phyloP scores from a whole-genome alignment of 306 rosid genomes.

The Vigna trinervia region DNA sequence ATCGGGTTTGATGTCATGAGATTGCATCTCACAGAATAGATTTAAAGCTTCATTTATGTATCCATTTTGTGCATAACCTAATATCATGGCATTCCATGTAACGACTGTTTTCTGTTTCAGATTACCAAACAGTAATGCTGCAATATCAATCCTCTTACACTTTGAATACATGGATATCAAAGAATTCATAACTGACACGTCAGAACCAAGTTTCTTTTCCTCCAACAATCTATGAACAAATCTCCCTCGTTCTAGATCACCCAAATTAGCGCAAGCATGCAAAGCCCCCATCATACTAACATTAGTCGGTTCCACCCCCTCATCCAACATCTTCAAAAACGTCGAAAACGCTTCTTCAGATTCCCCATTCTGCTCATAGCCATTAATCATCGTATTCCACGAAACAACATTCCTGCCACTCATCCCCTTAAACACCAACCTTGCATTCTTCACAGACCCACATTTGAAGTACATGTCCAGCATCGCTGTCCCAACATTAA shows the following conservation, averaged over 20 bases:
- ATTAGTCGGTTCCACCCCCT: constrained; percentile 69
- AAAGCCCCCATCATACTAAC: constrained; percentile 80
- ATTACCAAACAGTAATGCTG: constrained; percentile 64
- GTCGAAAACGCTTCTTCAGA: constrained; percentile 66
- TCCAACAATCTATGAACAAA: constrained; percentile 65
- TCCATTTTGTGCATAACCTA: constrained; percentile 89
- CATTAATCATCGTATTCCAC: constrained; percentile 91
- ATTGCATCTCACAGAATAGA: constrained; percentile 70
- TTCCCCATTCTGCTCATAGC: constrained; percentile 71
- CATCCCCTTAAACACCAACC: constrained; percentile 70
- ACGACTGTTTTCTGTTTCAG: constrained; percentile 69
- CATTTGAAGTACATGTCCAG: constrained; percentile 90
- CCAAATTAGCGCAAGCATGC: constrained; percentile 85
- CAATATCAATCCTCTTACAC: constrained; percentile 78
- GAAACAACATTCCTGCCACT: constrained; percentile 72
- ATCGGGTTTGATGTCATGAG: constrained; percentile 66
- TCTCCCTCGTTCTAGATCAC: constrained; percentile 70
- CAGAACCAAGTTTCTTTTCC: constrained; percentile 55
- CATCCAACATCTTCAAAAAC: constrained; percentile 74
- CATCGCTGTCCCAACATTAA: constrained; percentile 70
- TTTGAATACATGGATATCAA: constrained; percentile 93
- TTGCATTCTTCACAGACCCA: constrained; percentile 59
- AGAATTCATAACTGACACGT: constrained; percentile 78
- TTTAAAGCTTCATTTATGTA: constrained; percentile 66
- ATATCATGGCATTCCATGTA: constrained; percentile 93